Evolutionary conservation across 345 rosid genomes (phyloP), one percentile per base, ranked within the genome.

Genomic region (Rhizophora apiculata): DNA sequence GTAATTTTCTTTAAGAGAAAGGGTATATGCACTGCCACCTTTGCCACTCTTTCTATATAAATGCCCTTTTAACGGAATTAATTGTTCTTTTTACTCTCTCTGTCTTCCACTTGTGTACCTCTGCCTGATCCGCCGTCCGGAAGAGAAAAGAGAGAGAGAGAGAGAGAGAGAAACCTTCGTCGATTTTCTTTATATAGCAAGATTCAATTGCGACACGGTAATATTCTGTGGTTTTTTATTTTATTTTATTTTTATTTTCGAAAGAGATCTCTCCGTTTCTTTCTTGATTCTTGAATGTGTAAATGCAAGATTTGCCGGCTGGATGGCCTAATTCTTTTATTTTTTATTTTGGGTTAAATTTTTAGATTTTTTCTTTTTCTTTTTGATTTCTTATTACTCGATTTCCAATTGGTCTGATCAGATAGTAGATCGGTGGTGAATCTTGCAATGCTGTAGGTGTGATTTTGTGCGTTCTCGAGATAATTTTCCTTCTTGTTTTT

Each of bases 21-120:
- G 79, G 74, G 71, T 24, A 70, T 53, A 26, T 60, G 6, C 30
- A 70, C 4, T 19, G 29, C 11, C 4, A 29, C 9, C 70, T 60
- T 31, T 32, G 49, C 55, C 74, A 8, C 6, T 53, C 21, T 63
- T 10, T 65, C 2, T 55, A 57, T 63, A 36, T 52, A 54, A 49
- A 8, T 57, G 55, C 36, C 46, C 6, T 4, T 20, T 43, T 21
- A 6, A 2, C 3, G 8, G 0, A 6, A 18, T 22, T 1, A 6
- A n/a, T 19, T 10, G 19, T 10, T 13, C 48, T 53, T 19, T 54
- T 24, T 24, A 24, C 37, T 30, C 59, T 16, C 65, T 64, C 30
- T 20, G 18, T 19, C 18, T 43, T 11, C 22, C 20, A 2, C 19
- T 10, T 36, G 6, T 24, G 27, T 65, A 24, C 46, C 59, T 21